phyloP scores from a whole-genome alignment of 1,284 basidiomycete genomes.

The Pseudozyma thailandica region DNA sequence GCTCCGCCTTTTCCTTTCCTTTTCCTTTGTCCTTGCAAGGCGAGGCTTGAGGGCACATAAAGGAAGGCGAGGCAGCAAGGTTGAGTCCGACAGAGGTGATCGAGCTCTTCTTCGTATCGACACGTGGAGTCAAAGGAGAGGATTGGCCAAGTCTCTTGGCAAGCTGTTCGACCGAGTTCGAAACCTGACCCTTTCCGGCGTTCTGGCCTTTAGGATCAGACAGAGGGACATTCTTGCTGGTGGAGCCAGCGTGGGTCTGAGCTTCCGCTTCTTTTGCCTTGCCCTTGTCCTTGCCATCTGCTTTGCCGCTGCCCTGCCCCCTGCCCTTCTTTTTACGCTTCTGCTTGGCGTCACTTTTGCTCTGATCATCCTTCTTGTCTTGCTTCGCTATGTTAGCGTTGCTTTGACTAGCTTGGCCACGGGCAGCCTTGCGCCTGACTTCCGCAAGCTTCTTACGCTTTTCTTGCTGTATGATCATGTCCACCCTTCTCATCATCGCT shows the following conservation, averaged over 20 bases:
- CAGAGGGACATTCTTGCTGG: not conserved
- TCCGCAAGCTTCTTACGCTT: not conserved
- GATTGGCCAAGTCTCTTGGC: not conserved
- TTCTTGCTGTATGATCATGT: not conserved
- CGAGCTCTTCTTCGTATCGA: not conserved
- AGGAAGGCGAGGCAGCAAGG: not conserved
- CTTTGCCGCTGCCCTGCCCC: not conserved
- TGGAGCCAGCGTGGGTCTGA: not conserved
- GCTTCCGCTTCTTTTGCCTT: not conserved
- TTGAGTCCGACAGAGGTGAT: constrained; percentile 18
- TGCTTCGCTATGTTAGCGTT: not conserved
- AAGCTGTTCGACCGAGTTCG: not conserved
- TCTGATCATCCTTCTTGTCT: not conserved
- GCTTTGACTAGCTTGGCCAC: not conserved
- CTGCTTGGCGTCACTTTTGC: not conserved
- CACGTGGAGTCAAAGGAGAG: not conserved
- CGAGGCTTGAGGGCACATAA: not conserved
- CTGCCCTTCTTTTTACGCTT: not conserved
- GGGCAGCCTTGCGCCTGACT: not conserved
- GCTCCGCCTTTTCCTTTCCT: not conserved
- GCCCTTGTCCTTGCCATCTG: not conserved
- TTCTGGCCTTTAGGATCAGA: not conserved
- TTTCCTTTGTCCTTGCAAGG: not conserved
- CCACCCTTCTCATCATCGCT: not conserved
- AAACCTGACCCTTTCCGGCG: not conserved